These are phyloP conservation scores for Neoarthrinium moseri DNA, from an alignment of 2,329 filamentous ascomycete genomes.

Conservation along the genomic window DNA sequence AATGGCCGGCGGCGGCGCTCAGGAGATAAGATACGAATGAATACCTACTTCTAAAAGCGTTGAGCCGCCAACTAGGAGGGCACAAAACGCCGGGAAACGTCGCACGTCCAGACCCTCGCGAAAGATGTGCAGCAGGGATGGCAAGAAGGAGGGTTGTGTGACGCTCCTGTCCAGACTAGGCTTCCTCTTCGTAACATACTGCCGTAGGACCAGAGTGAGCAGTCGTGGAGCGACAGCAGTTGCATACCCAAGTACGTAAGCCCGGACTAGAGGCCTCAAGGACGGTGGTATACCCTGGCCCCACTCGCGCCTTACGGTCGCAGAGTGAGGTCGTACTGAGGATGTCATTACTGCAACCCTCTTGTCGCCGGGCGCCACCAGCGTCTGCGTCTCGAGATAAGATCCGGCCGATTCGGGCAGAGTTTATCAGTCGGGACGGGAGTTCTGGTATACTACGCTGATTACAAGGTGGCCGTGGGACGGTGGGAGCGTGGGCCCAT, in stretches of 20 bases:
- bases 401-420: no score
- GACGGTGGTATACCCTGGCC: slow-evolving; percentile 42
- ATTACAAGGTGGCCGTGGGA: no score
- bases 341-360: slow-evolving; percentile 23
- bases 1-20: no score
- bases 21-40: neutral
- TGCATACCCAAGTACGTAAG: slow-evolving; percentile 60
- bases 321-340: slow-evolving; percentile 15
- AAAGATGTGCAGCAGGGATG: slow-evolving; percentile 40
- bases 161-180: slow-evolving; percentile 5
- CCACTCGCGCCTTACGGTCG: slow-evolving; percentile 20
- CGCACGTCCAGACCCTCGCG: slow-evolving; percentile 50
- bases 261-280: slow-evolving; percentile 55
- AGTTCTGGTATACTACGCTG: no score
- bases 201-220: slow-evolving; percentile 51
- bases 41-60: slow-evolving; percentile 57
- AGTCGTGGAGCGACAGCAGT: slow-evolving; percentile 58
- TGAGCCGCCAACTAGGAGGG: slow-evolving; percentile 56
- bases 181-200: slow-evolving; percentile 38
- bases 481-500: neutral
- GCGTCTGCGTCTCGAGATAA: no score
- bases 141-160: slow-evolving; percentile 22
- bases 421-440: no score
- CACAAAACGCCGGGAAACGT: slow-evolving; percentile 63
- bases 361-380: no score